A percentile compares a stretch with the other conserved stretches of the same genome.
Evolutionary conservation across 2,329 filamentous ascomycete species (phyloP).

Genomic region (Boeremia lycopersici): DNA sequence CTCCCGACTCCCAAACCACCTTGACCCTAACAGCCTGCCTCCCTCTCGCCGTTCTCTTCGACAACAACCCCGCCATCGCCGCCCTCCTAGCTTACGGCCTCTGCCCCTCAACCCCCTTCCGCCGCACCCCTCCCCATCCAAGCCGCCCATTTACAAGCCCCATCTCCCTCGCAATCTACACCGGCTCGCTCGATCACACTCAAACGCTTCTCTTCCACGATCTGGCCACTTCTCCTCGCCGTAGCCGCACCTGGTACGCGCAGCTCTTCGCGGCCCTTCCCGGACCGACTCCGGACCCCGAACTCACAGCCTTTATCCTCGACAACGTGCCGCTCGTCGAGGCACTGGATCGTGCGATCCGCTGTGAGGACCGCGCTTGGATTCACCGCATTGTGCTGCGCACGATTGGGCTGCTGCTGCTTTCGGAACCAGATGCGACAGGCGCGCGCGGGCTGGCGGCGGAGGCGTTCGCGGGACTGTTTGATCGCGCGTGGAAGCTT

Average conservation of each 20-base stretch:
- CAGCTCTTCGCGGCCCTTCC: conserved; percentile 12
- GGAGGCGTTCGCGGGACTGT: conserved; percentile 8
- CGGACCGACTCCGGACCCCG: not conserved
- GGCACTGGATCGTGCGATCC: conserved; percentile 10
- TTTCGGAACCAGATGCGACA: not conserved
- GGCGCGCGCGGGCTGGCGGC: conserved; percentile 6
- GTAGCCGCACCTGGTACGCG: conserved; percentile 15
- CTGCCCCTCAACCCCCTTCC: conserved; percentile 11
- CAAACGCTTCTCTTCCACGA: conserved; percentile 11
- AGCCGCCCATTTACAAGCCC: conserved; percentile 17
- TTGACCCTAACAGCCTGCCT: conserved; percentile 13
- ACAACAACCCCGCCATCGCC: conserved; percentile 8
- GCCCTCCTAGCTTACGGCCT: conserved; percentile 15
- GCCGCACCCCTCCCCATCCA: conserved; percentile 5
- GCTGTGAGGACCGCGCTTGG: conserved; percentile 10
- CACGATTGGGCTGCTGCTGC: conserved; percentile 5
- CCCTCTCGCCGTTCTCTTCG: conserved; percentile 14
- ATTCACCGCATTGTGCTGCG: conserved; percentile 14
- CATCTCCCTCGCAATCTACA: conserved; percentile 11
- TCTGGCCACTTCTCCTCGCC: conserved; percentile 2
- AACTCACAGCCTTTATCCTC: conserved; percentile 12
- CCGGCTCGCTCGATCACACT: not conserved
- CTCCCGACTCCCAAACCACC: conserved; percentile 1
- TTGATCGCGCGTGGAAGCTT: conserved; percentile 13
- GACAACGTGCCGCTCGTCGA: conserved; percentile 16